Percentiles rank a stretch among this genome's conserved stretches.
These are phyloP conservation scores for Tylopilus subfusipes DNA, from an alignment of 768 basidiomycete species.

Conservation along the genomic window DNA sequence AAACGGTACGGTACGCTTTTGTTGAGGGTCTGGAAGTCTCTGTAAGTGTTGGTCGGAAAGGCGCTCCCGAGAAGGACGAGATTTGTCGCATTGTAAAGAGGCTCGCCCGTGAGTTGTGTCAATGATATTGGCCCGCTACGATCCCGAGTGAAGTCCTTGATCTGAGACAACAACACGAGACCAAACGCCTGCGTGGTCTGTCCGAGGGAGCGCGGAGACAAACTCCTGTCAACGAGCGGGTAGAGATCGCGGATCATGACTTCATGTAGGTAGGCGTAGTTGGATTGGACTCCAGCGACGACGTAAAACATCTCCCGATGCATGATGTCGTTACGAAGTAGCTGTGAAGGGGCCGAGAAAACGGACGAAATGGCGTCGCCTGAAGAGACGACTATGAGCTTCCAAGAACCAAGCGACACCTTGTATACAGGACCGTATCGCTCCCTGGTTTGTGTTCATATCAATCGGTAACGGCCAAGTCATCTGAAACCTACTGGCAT, in stretches of 20 bases:
- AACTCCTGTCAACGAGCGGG: slow-evolving; percentile 19
- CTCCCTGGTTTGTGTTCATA: slow-evolving; percentile 5
- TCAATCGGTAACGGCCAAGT: not conserved
- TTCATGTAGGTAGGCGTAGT: slow-evolving; percentile 6
- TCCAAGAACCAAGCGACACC: slow-evolving; percentile 18
- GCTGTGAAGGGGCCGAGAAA: not conserved
- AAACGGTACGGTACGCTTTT: slow-evolving; percentile 21
- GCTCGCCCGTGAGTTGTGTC: slow-evolving; percentile 13
- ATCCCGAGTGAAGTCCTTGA: slow-evolving; percentile 5
- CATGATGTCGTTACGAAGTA: slow-evolving; percentile 12
- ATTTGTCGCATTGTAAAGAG: slow-evolving; percentile 19
- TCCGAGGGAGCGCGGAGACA: slow-evolving; percentile 14
- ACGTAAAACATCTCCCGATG: slow-evolving; percentile 10
- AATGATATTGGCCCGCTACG: slow-evolving; percentile 9
- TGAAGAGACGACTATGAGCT: slow-evolving; percentile 15
- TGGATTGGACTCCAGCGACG: slow-evolving; percentile 11
- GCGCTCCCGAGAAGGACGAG: slow-evolving; percentile 15
- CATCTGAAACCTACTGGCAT: slow-evolving; percentile 22
- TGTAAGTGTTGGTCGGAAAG: slow-evolving; percentile 20
- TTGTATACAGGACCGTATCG: slow-evolving; percentile 14
- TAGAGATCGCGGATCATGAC: slow-evolving; percentile 20
- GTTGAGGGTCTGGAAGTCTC: slow-evolving; percentile 18
- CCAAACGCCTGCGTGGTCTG: slow-evolving; percentile 14
- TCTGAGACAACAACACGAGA: slow-evolving; percentile 5
- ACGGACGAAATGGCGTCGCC: slow-evolving; percentile 10